Evolutionary conservation across 305 asterid species (phyloP), one percentile per base, ranked within the genome.

Genomic region (Fraxinus dipetala): DNA sequence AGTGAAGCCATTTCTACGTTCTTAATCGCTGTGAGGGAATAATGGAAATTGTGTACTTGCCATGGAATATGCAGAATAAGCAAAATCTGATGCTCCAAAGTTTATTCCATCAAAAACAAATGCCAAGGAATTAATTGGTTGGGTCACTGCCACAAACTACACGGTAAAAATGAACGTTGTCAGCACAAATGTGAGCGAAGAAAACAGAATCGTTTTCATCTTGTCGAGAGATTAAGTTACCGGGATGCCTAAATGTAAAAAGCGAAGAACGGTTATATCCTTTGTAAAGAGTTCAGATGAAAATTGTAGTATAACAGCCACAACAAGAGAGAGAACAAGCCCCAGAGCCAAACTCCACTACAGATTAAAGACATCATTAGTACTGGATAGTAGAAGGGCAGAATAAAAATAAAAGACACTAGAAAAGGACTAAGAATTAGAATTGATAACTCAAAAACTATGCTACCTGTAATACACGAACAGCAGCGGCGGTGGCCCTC

Each of bases 321-420:
- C 89, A 8, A 83, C 51, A 34, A 84, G 22, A 54, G 84, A 78
- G 20, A 89, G 90, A 76, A 80, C 30, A 51, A 89, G 76, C 67
- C 92, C 92, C 6, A 88, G 85, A 82, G 84, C 86, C 45, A 89
- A 30, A 14, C 89, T 77, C 87, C 86, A 73, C 92, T 88, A 90
- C 88, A 85, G 43, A 73, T 18, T 75, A 28, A 31, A 38, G 35
- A 38, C 77, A 75, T 78, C 16, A 40, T 79, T 79, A 63, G 72
- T 38, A 30, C 72, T 11, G 61, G 65, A 18, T 70, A 36, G 59
- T 59, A 26, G 1, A 22, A 6, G 56, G 61, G 26, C 36, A 20
- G 22, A 10, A 18, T 16, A n/a, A n/a, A 70, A 35, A 51, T 18
- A 34, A 24, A 74, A 78, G 40, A 1, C 11, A 56, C 8, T 75